A percentile compares a stretch with the other conserved stretches of the same genome.
phyloP scores from a whole-genome alignment of 192 early-diverging fungal genomes.

The Thamnidium elegans region DNA sequence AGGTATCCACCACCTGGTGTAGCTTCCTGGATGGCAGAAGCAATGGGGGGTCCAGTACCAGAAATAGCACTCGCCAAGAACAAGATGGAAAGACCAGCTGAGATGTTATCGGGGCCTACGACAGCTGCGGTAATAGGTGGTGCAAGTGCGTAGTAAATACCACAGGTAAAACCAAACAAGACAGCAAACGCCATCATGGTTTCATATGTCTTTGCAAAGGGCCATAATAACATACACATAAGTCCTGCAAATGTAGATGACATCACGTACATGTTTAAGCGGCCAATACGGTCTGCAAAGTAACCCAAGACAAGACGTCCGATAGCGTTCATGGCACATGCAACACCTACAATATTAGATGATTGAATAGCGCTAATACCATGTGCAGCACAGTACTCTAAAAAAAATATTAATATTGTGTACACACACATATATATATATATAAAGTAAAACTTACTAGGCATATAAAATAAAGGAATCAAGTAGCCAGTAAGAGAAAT shows the following conservation, averaged over 20 bases:
- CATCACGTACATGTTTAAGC: constrained; percentile 28
- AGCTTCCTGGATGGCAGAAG: constrained; percentile 22
- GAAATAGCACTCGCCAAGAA: constrained; percentile 16
- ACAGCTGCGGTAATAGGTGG: constrained; percentile 35
- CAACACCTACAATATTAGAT: constrained; percentile 20
- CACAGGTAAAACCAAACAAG: constrained; percentile 31
- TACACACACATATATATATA: too few species aligned
- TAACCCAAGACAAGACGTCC: constrained; percentile 27
- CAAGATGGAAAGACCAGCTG: constrained; percentile 25
- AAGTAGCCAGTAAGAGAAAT: constrained; percentile 41
- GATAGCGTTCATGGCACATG: constrained; percentile 29
- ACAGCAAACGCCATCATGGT: constrained; percentile 32
- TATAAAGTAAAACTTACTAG: constrained; percentile 30
- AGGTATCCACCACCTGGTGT: constrained; percentile 17
- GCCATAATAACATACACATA: constrained; percentile 25
- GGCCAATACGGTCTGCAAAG: constrained; percentile 30
- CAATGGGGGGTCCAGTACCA: constrained; percentile 26
- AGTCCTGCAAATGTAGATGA: constrained; percentile 20
- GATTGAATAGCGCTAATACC: constrained; percentile 20
- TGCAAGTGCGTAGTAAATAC: constrained; percentile 28
- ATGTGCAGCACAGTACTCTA: constrained; percentile 21
- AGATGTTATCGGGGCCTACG: constrained; percentile 24
- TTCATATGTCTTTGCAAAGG: constrained; percentile 22
- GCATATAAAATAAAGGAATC: constrained; percentile 41
- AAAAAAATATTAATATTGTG: too few species aligned